Conservation (phyloP, 1,284 basidiomycete genomes). For the Phenoliferia sp. region DNA sequence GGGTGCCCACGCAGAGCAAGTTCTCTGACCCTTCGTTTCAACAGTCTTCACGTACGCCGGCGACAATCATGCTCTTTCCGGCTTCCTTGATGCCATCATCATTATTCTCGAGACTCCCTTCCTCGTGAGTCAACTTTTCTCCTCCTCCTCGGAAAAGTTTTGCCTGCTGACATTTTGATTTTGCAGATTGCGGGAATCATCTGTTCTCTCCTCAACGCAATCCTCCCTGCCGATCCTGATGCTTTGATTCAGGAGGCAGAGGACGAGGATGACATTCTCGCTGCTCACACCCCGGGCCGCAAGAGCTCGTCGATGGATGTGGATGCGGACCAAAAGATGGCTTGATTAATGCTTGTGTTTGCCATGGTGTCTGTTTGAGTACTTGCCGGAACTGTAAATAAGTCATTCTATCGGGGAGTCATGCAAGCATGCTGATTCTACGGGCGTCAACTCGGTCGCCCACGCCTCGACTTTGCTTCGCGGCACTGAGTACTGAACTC, state of each 20-base stretch:
- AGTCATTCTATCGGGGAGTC: too few species aligned
- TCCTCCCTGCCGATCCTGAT: conserved; percentile 52
- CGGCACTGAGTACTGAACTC: too few species aligned
- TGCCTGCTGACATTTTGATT: conserved; percentile 15
- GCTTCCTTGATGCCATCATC: conserved; percentile 70
- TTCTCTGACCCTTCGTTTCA: conserved; percentile 9
- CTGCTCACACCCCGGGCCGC: not conserved
- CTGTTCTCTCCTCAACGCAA: conserved; percentile 59
- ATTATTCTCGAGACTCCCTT: conserved; percentile 44
- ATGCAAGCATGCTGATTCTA: too few species aligned
- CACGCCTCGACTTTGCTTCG: too few species aligned
- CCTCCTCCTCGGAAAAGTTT: conserved; percentile 4
- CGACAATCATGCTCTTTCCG: conserved; percentile 58
- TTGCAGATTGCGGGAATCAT: conserved; percentile 59
- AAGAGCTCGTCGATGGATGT: not conserved
- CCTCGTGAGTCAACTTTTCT: not conserved
- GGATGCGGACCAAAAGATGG: not conserved
- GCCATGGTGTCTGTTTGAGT: too few species aligned
- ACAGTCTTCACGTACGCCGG: conserved; percentile 44
- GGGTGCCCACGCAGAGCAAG: conserved; percentile 5
- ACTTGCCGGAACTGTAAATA: too few species aligned
- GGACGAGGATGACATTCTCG: not conserved
- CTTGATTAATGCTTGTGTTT: too few species aligned
- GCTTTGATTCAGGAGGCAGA: not conserved
- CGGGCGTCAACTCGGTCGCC: too few species aligned